Evolutionary conservation across 225 moss, liverwort and hornwort species (phyloP), one percentile per base, ranked within the genome.

Genomic region (Marchantia paleacea): DNA sequence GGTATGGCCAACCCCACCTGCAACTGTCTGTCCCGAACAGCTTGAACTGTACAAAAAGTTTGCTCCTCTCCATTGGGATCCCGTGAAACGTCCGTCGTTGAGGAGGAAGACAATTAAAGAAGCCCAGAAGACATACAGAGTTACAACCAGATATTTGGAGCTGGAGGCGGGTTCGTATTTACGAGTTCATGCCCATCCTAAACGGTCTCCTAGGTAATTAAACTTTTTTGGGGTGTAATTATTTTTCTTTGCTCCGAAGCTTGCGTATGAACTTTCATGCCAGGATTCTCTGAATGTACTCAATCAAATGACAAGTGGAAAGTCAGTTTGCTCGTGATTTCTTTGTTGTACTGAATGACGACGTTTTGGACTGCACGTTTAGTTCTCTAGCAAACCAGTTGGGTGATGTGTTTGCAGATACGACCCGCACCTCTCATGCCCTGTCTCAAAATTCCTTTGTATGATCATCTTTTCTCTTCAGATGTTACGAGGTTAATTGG

Each of bases 121-220:
- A 87, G 92, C 95, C 47, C 95, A 95, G 74, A 99, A 94, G 83
- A 90, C 90, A 28, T 79, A 60, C 79, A 87, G 99, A 86, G 81
- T 99, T 80, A 61, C 85, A 55, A 87, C 87, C 75, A 86, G 90
- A 80, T 79, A 90, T 68, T 78, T 89, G 72, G 80, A 82, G 79
- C 73, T 99, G 55, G 99, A 99, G 83, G 88, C 88, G 31, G 95
- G 94, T 52, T 89, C 93, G 13, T 95, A 99, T 82, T 77, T 99
- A 79, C 91, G 99, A 79, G 92, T 99, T 61, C 99, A 99, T 83
- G 99, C 91, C 55, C 99, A 99, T 84, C 99, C 99, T 14, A 99
- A 99, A 81, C 95, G 99, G 71, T 92, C 81, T 75, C 89, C 95
- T 64, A 89, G 94, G 97, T 97, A 65, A 68, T 64, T 78, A 28